Conservation (phyloP, 345 rosid genomes). For the Pseudoturritis turrita region DNA sequence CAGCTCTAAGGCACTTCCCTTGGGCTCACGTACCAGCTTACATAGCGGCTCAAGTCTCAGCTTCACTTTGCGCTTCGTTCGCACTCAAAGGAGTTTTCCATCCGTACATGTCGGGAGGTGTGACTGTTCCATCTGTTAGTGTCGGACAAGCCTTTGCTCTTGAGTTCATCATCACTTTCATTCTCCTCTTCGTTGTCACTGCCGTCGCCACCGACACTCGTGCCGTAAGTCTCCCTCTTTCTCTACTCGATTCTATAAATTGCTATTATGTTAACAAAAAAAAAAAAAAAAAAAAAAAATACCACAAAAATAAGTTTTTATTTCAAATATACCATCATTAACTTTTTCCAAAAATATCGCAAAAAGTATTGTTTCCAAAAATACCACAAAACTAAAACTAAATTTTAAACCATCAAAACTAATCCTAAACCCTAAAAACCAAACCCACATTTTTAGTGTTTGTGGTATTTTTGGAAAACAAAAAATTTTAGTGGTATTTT, state of each 20-base stretch:
- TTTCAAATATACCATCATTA: too few species aligned
- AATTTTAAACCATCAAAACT: too few species aligned
- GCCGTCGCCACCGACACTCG: conserved; percentile 98
- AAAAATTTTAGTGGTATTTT: too few species aligned
- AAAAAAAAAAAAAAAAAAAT: too few species aligned
- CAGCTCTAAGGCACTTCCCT: conserved; percentile 84
- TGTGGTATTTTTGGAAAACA: too few species aligned
- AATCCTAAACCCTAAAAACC: too few species aligned
- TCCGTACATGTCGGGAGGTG: conserved; percentile 93
- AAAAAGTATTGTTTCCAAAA: too few species aligned
- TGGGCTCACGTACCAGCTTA: conserved; percentile 94
- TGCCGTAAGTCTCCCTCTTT: conserved; percentile 50
- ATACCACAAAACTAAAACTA: too few species aligned
- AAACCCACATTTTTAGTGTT: too few species aligned
- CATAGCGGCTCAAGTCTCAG: conserved; percentile 82
- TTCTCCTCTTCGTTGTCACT: conserved; percentile 85
- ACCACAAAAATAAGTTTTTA: too few species aligned
- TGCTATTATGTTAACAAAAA: too few species aligned
- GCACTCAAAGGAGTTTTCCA: conserved; percentile 83
- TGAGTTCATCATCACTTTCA: conserved; percentile 88
- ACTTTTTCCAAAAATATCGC: too few species aligned
- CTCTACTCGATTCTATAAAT: neutral
- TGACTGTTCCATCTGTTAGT: conserved; percentile 82
- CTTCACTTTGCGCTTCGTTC: conserved; percentile 87
- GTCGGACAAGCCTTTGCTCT: conserved; percentile 86